Evolutionary conservation across 169 alveolate species (phyloP), one percentile per base, ranked within the genome.

Genomic region (Amoebophrya sp.): DNA sequence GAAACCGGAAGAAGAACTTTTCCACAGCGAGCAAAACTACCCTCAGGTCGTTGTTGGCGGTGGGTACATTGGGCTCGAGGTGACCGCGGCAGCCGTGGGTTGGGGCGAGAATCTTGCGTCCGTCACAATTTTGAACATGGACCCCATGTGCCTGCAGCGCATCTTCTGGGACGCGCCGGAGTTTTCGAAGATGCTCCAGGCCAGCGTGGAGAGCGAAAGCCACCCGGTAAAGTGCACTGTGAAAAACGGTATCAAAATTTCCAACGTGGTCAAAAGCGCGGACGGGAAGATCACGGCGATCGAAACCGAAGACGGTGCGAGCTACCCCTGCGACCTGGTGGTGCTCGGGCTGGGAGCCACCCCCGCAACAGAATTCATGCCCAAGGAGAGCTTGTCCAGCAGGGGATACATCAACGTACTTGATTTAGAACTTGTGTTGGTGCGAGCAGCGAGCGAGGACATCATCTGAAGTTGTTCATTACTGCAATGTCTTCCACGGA

Each of bases 51-150:
- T 47, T 18, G 18, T 47, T 18, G 66, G 66, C 66, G 66, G 66
- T 12, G 66, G 66, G 29, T 47, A 66, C 18, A 66, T 66, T 25
- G 83, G 83, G 1, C 83, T 66, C 35, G 83, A 66, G 83, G 83
- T 66, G 32, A 25, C 83, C 83, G 83, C 83, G 35, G 83, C 39
- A n/a, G 83, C 83, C 83, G 18, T 66, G 35, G 83, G 83, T 25
- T 66, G 83, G 83, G 1, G 32, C 29, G 83, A 66, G 83, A 66
- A 66, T n/a, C 35, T 66, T 3, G 29, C 83, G 29, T 66, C 83
- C 35, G 38, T 66, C 35, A 66, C 83, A 3, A 25, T 66, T 7
- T 1, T 66, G 2, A 66, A 66, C 18, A 12, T 25, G 35, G 83
- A 25, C 32, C 7, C 29, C 83, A 25, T 25, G 10, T 1, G 1